Evolutionary conservation across 1,139 yeast genomes (phyloP), one percentile per base, ranked within the genome.

Genomic region (Ogataea hybrid): DNA sequence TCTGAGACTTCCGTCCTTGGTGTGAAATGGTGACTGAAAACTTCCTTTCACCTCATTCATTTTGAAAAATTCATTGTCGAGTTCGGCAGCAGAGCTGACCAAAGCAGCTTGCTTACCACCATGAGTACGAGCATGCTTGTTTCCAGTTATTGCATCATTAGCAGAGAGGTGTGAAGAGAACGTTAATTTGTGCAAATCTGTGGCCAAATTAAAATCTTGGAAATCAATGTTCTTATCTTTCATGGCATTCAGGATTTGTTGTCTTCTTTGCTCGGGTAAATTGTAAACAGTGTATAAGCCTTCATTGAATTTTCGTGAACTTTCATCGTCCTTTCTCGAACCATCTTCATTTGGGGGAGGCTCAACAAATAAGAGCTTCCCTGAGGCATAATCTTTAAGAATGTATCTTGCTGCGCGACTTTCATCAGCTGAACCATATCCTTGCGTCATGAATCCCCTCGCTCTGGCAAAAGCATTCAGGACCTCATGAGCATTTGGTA

Each of bases 371-470:
- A 88, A 70, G 45, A 94, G 71, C 63, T 88, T 90, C 51, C 97
- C 98, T 61, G 79, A 87, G 31, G 94, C 97, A 57, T 89, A 92
- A 65, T 94, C 99, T 67, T 94, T 94, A 58, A 94, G 73, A 45
- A 94, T 79, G 53, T 87, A 86, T 63, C 99, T 77, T 23, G 97
- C 83, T 14, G 98, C 97, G 64, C 98, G 77, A 35, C 96, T 82
- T 64, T 90, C 95, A 71, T 94, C 99, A 5, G 98, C 97, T 52
- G 90, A 81, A 58, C 97, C 97, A 61, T 85, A 88, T 57, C 96
- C 96, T 63, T 92, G 97, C 0, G 97, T 86, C 95, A 89, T 90
- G 63, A 81, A 92, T 55, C 98, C 98, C 66, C 98, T 79, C 2
- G 97, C 95, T 67, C 95, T 77, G 5, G 97, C 98, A 62, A 92